These are phyloP conservation scores for Fusarium buharicum DNA, from an alignment of 2,329 filamentous ascomycete species.

Conservation along the genomic window DNA sequence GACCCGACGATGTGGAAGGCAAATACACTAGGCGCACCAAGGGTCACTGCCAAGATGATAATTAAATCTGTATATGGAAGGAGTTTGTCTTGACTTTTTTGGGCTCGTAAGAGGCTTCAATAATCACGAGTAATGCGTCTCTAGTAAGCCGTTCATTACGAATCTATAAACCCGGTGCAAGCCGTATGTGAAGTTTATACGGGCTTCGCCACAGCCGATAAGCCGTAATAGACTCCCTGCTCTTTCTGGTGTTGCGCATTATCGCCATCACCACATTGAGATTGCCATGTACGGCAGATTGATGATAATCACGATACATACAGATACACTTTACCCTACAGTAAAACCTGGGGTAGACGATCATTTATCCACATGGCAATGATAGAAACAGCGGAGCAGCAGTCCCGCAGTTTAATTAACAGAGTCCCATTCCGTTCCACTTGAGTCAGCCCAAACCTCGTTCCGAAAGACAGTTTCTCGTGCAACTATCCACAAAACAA, in stretches of 20 bases:
- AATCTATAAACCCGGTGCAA: not conserved
- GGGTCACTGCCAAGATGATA: conserved; percentile 4
- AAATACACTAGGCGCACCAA: not conserved
- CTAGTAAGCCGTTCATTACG: not conserved
- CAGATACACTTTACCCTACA: not conserved
- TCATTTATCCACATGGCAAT: not conserved
- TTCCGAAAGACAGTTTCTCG: not conserved
- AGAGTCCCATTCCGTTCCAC: too few species aligned
- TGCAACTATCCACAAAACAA: not conserved
- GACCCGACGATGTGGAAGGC: conserved; percentile 19
- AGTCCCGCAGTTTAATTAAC: not conserved
- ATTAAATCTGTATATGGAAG: conserved; percentile 18
- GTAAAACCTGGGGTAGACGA: conserved; percentile 11
- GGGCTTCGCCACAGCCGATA: not conserved
- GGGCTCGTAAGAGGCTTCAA: not conserved
- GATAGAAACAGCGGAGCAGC: not conserved
- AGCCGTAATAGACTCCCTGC: not conserved
- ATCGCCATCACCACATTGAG: not conserved
- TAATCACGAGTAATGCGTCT: not conserved
- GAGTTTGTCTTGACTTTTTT: conserved; percentile 5
- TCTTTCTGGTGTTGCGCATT: not conserved
- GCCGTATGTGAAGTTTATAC: not conserved
- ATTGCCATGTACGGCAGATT: not conserved
- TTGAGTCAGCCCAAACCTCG: not conserved
- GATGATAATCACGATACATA: not conserved